Conservation (phyloP, 768 basidiomycete species). For the Fibroporia radiculosa region DNA sequence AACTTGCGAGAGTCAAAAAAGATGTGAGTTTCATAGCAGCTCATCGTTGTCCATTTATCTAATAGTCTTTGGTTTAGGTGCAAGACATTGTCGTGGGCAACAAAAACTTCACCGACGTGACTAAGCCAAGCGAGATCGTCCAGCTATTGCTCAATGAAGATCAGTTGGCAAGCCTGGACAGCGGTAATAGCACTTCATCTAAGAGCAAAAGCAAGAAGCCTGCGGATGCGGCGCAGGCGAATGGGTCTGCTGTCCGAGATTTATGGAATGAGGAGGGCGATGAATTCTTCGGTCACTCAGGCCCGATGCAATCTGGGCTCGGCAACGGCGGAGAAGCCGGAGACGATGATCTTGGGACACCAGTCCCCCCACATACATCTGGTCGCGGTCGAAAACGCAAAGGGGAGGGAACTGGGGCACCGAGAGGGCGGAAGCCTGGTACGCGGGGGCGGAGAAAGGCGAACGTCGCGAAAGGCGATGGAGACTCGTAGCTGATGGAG, state of each 20-base stretch:
- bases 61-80: conserved; percentile 43
- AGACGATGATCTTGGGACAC: conserved; percentile 21
- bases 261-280: conserved; percentile 85
- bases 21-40: conserved; percentile 47
- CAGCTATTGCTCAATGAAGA: conserved; percentile 92
- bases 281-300: conserved; percentile 70
- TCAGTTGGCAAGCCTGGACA: conserved; percentile 66
- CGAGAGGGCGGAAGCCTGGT: conserved; percentile 27
- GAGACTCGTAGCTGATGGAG: conserved; percentile 6
- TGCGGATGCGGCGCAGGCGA: conserved; percentile 25
- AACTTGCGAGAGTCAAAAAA: conserved; percentile 94
- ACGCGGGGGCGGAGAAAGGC: conserved; percentile 17
- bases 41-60: background rate
- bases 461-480: conserved; percentile 12
- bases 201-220: conserved; percentile 29
- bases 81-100: conserved; percentile 99
- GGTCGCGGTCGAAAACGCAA: conserved; percentile 10
- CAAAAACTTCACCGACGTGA: conserved; percentile 88
- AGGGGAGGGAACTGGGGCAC: conserved; percentile 14
- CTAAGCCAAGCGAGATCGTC: conserved; percentile 95
- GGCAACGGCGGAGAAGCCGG: conserved; percentile 15
- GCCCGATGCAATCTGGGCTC: conserved; percentile 15
- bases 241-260: conserved; percentile 42
- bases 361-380: conserved; percentile 17
- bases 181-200: conserved; percentile 30